phyloP scores from a whole-genome alignment of 345 rosid genomes.

The Populus davidiana region DNA sequence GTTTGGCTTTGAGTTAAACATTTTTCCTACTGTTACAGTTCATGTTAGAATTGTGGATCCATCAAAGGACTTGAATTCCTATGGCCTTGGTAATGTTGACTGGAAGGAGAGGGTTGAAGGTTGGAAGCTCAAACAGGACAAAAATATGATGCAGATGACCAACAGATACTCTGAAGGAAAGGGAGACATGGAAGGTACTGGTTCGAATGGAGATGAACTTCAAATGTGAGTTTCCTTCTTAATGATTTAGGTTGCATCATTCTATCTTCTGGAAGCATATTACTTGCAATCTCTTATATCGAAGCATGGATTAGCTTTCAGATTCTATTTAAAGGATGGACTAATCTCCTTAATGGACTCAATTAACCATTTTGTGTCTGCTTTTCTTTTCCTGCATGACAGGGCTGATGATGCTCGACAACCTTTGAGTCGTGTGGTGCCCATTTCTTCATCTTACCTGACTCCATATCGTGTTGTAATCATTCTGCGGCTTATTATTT shows the following conservation, averaged over 20 bases:
- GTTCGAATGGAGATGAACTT: conserved; percentile 96
- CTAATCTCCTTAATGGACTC: not conserved
- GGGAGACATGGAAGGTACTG: conserved; percentile 96
- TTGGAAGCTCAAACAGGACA: conserved; percentile 99
- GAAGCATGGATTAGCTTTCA: not conserved
- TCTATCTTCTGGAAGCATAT: not conserved
- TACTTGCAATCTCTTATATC: not conserved
- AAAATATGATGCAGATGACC: conserved; percentile 65
- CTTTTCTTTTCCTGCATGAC: conserved; percentile 21
- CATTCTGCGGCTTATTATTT: conserved; percentile 89
- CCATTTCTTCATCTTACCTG: conserved; percentile 73
- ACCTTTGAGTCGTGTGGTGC: conserved; percentile 88
- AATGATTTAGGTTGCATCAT: not conserved
- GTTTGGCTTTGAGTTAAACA: conserved; percentile 18
- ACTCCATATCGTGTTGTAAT: conserved; percentile 84
- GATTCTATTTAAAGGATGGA: not conserved
- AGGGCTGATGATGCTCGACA: conserved; percentile 96
- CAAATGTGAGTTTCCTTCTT: conserved; percentile 61
- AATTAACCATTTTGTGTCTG: not conserved
- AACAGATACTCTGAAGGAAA: conserved; percentile 75
- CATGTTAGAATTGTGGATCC: conserved; percentile 99
- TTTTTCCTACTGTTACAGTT: conserved; percentile 43
- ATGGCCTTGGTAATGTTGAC: conserved; percentile 95
- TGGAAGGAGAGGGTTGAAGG: conserved; percentile 99
- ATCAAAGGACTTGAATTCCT: conserved; percentile 92